These are phyloP conservation scores for Sordariomycetes sp. DNA, from an alignment of 2,329 filamentous ascomycete genomes.

Conservation along the genomic window DNA sequence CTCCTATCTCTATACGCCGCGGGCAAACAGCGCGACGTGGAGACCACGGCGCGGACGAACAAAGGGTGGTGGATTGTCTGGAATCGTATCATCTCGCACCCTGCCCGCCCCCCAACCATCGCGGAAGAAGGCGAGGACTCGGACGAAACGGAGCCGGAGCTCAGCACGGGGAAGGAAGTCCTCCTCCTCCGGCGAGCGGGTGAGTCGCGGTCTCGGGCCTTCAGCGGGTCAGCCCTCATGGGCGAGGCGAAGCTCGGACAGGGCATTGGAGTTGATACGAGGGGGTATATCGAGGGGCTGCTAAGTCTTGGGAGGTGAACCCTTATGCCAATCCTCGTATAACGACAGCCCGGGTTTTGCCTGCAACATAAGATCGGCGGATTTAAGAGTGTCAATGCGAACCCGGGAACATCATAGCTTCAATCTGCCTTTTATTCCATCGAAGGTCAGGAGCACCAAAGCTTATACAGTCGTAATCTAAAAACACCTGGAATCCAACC, in stretches of 20 bases:
- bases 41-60: conserved; percentile 55
- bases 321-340: background rate
- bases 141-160: background rate
- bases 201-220: conserved; percentile 29
- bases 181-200: conserved; percentile 50
- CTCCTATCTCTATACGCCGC: conserved; percentile 44
- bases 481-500: background rate
- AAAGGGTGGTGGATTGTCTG: conserved; percentile 63
- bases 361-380: background rate
- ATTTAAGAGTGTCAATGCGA: background rate
- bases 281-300: conserved; percentile 63
- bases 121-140: background rate
- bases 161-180: conserved; percentile 40
- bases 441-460: background rate
- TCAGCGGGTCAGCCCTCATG: conserved; percentile 15
- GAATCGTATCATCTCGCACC: conserved; percentile 28
- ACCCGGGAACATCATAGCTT: background rate
- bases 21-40: conserved; percentile 29
- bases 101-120: background rate
- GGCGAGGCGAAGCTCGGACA: conserved; percentile 46
- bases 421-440: background rate
- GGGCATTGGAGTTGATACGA: conserved; percentile 68
- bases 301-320: conserved; percentile 21
- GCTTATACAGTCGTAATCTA: background rate
- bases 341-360: background rate